Evolutionary conservation across 106 monocot genomes (phyloP).

Genomic region (Hemerocallis citrina): DNA sequence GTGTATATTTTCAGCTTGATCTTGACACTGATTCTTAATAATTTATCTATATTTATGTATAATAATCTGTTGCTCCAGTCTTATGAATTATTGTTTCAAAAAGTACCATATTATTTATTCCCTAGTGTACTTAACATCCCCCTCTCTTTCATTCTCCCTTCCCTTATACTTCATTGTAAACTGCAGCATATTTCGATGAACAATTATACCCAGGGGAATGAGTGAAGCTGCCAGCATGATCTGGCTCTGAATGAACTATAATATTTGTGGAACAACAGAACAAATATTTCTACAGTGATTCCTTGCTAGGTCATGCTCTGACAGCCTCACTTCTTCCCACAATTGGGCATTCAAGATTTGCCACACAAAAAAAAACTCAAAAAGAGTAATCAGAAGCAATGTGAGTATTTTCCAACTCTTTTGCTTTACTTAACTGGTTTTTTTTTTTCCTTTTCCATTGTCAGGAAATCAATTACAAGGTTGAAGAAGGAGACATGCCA

Average conservation of each 20-base stretch:
- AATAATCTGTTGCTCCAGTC: too few relatives aligned
- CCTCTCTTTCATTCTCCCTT: neutral
- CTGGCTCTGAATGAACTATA: constrained; percentile 11
- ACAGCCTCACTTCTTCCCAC: constrained; percentile 10
- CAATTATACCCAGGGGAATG: constrained; percentile 16
- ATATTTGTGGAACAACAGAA: neutral
- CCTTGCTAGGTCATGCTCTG: constrained; percentile 8
- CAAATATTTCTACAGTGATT: neutral
- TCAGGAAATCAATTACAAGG: too few relatives aligned
- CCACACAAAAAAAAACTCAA: neutral
- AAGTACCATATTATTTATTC: neutral
- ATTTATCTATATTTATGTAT: neutral
- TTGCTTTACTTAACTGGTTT: too few relatives aligned
- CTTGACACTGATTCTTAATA: neutral
- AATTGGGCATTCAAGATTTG: neutral
- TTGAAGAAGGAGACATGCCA: too few relatives aligned
- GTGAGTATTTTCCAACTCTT: constrained; percentile 8
- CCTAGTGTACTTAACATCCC: neutral
- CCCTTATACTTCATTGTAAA: neutral
- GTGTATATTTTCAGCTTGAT: neutral
- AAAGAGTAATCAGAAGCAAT: neutral
- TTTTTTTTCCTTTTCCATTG: too few relatives aligned
- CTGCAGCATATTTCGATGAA: too few relatives aligned
- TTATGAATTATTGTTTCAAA: too few relatives aligned
- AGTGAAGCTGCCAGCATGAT: constrained; percentile 87